These are phyloP conservation scores for Glaciozyma antarctica DNA, from an alignment of 768 basidiomycete genomes.

Conservation along the genomic window DNA sequence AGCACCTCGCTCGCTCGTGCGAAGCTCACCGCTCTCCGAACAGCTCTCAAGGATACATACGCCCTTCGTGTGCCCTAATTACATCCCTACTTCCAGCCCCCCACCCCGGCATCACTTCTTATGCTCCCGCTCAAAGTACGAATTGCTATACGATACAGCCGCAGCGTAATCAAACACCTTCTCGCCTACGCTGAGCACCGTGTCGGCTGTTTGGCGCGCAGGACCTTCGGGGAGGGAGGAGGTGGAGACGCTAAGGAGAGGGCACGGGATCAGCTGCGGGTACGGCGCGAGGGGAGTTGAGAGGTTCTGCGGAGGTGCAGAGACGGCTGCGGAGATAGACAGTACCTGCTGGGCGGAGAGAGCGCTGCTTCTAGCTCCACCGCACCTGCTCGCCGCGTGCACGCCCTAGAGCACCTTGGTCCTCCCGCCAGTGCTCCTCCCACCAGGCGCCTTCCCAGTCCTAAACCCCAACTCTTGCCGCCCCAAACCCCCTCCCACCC, in stretches of 20 bases:
- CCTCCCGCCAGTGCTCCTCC: too few species aligned
- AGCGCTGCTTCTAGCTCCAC: neutral
- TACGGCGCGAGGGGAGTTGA: neutral
- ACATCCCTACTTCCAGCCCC: neutral
- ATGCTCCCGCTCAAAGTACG: constrained; percentile 49
- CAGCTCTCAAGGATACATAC: neutral
- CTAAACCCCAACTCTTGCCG: too few species aligned
- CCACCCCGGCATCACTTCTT: neutral
- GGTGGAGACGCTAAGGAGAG: constrained; percentile 28
- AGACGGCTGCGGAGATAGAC: neutral
- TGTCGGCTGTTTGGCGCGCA: constrained; percentile 62
- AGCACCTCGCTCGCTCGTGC: too few species aligned
- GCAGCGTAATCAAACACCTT: constrained; percentile 77
- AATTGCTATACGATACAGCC: constrained; percentile 72
- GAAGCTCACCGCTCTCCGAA: too few species aligned
- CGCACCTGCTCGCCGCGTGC: too few species aligned
- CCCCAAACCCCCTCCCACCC: too few species aligned
- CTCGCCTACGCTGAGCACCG: constrained; percentile 78
- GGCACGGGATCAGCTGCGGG: neutral
- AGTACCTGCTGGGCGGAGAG: neutral
- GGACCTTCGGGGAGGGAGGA: constrained; percentile 74
- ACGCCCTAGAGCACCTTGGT: too few species aligned
- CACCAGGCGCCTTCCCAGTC: too few species aligned
- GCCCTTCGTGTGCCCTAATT: neutral
- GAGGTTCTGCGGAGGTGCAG: neutral